Base-by-base conservation (phyloP, 371 early-diverging fungal genomes). In the Lichtheimia corymbifera region DNA sequence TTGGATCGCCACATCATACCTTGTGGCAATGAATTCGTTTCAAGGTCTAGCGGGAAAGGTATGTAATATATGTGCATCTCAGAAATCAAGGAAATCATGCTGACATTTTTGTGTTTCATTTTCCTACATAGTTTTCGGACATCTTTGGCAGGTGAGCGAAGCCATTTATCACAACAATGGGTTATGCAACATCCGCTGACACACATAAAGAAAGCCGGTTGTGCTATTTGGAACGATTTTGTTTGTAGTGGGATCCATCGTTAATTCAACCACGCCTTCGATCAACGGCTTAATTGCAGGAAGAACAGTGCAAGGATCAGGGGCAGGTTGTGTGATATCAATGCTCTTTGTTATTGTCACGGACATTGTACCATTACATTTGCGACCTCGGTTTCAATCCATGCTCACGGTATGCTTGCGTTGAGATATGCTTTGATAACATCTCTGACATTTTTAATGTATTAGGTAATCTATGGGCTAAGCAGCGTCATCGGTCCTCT, bases 311-410 rank as follows among this genome's bases (percentile, higher is more conserved):
- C 83, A 90, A 63, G 91, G 92, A 5, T 70, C 88, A 24, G 92
- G 90, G 41, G 89, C 88, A 54, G 91, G 87, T 15, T 84, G 88
- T 18, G 70, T 92, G 22, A 77, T 88, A 62, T 76, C 87, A 12
- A 72, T 87, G 72, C 80, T 83, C 17, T 80, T 89, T 56, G 90
- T 94, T 58, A 87, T 93, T 58, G 86, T 94, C 51, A 83, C 93
- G 2, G 96, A 96, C 56, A 71, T 94, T 27, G 65, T 70, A 0
- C 74, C 90, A 11, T 45, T 90, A 15, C 68, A 80, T 12, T 83
- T 92, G 22, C 83, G 93, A 0, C 88, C 86, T 30, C 80, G 84
- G 9, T 89, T 87, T 56, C 80, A 87, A 62, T 76, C 84, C 3
- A 70, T 83, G 40, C 70, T 87, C 24, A 73, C 83, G 52, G 83